Conservation (phyloP, 1,139 yeast species). For the Pichia cactophila region DNA sequence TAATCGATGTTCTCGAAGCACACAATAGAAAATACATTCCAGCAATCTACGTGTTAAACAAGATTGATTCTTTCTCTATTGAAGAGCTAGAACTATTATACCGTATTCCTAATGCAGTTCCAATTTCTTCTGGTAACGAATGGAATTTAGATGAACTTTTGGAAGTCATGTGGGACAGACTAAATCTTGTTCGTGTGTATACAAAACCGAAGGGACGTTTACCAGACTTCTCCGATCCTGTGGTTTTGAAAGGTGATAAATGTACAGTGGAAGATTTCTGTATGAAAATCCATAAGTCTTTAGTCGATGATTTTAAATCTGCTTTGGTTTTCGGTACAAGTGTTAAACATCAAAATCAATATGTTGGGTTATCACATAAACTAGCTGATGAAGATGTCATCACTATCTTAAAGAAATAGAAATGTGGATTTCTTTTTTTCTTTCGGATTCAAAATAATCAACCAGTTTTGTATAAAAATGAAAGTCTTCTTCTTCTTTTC, state of each 20-base stretch:
- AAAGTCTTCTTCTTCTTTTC: too few relatives aligned
- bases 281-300: slow-evolving; percentile 88
- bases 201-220: slow-evolving; percentile 93
- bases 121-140: slow-evolving; percentile 89
- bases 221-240: slow-evolving; percentile 94
- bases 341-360: slow-evolving; percentile 97
- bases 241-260: slow-evolving; percentile 74
- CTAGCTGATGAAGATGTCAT: slow-evolving; percentile 96
- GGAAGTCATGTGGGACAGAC: slow-evolving; percentile 90
- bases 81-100: slow-evolving; percentile 86
- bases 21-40: slow-evolving; percentile 89
- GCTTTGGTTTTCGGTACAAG: slow-evolving; percentile 89
- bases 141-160: slow-evolving; percentile 95
- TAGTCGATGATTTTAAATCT: slow-evolving; percentile 86
- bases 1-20: slow-evolving; percentile 89
- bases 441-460: neutral
- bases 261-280: slow-evolving; percentile 93
- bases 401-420: slow-evolving; percentile 71
- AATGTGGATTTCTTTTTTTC: slow-evolving; percentile 15
- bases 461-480: neutral
- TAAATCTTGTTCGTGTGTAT: slow-evolving; percentile 86
- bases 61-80: slow-evolving; percentile 87
- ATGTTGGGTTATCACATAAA: slow-evolving; percentile 76
- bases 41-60: slow-evolving; percentile 87
- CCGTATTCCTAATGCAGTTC: slow-evolving; percentile 93